Evolutionary conservation across 2,329 filamentous ascomycete genomes (phyloP).

Genomic region (Eurotiales sp.): DNA sequence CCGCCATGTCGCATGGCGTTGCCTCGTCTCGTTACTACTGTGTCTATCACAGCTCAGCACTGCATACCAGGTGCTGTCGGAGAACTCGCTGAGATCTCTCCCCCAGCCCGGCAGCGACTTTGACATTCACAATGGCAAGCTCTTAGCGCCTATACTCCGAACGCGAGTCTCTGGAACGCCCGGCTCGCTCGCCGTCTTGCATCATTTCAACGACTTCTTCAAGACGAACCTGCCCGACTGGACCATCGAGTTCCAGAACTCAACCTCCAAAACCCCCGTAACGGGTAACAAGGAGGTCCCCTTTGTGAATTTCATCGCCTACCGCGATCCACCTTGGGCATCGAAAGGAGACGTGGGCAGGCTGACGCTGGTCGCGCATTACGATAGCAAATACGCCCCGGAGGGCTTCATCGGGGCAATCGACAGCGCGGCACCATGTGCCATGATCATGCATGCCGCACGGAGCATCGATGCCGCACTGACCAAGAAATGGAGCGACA

Average conservation of each 20-base stretch:
- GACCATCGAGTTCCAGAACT: constrained; percentile 82
- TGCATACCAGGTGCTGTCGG: constrained; percentile 64
- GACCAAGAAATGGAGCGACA: constrained; percentile 74
- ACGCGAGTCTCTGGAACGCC: constrained; percentile 84
- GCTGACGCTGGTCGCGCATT: constrained; percentile 87
- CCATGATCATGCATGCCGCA: constrained; percentile 85
- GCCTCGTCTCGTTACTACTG: constrained; percentile 1
- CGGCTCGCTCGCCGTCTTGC: constrained; percentile 67
- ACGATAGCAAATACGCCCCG: constrained; percentile 78
- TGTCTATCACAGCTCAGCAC: constrained; percentile 13
- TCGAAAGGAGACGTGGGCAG: constrained; percentile 69
- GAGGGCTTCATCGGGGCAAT: constrained; percentile 88
- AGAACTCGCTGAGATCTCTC: constrained; percentile 67
- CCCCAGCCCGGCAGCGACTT: constrained; percentile 72
- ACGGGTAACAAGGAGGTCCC: constrained; percentile 68
- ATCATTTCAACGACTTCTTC: constrained; percentile 85
- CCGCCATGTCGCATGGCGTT: constrained; percentile 7
- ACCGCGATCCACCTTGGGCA: constrained; percentile 82
- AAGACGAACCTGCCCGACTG: constrained; percentile 68
- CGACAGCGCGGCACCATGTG: constrained; percentile 91
- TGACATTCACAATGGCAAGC: constrained; percentile 67
- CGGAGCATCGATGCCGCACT: constrained; percentile 74
- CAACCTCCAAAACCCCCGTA: constrained; percentile 75
- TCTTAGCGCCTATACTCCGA: constrained; percentile 82
- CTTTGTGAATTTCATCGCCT: constrained; percentile 83